phyloP scores from a whole-genome alignment of 2,329 filamentous ascomycete species.

The Torrubiella hemipterigena region DNA sequence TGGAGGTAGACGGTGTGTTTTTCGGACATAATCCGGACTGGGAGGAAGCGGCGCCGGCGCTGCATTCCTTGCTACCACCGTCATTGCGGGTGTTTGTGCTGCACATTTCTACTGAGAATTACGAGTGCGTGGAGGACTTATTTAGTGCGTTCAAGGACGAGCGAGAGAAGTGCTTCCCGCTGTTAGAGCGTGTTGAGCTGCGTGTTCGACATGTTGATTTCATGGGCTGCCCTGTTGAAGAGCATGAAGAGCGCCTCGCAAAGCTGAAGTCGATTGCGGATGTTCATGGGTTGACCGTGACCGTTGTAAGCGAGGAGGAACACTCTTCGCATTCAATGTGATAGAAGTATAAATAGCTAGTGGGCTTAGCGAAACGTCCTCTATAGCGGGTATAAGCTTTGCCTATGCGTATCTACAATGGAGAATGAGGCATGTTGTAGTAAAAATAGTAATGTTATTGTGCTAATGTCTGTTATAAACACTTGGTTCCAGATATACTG shows the following conservation, averaged over 20 bases:
- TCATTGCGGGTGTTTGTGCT: background rate
- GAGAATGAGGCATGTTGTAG: no score
- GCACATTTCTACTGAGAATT: background rate
- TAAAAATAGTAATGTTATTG: no score
- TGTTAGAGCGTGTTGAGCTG: background rate
- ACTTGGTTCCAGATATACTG: no score
- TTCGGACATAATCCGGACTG: background rate
- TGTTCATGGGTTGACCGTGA: background rate
- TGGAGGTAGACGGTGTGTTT: background rate
- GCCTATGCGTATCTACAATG: no score
- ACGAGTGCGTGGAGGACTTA: background rate
- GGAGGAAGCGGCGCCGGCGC: background rate
- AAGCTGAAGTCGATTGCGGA: background rate
- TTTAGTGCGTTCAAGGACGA: background rate
- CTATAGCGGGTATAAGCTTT: no score
- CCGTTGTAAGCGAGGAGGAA: background rate
- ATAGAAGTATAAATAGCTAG: no score
- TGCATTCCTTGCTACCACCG: background rate
- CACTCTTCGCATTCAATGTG: background rate
- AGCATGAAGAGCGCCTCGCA: background rate
- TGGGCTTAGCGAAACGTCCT: no score
- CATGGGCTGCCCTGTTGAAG: constrained; percentile 1
- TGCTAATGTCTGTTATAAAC: no score
- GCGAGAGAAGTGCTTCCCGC: background rate
- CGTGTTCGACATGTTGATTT: background rate